phyloP scores from a whole-genome alignment of 352 stramenopile genomes.

The Blastocystis sp. region DNA sequence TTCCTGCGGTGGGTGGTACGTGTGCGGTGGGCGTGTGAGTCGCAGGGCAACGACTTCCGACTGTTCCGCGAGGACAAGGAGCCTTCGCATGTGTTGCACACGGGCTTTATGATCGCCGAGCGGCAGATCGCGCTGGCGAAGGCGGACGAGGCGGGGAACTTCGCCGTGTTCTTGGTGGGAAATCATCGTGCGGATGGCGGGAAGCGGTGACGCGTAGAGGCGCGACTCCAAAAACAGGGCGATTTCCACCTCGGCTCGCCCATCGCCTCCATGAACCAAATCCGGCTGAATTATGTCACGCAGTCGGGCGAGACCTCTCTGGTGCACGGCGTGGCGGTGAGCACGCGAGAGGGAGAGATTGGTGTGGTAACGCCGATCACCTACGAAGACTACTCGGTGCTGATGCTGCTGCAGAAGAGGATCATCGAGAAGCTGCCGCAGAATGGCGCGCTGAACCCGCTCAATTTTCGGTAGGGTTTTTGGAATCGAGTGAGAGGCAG shows the following conservation, averaged over 20 bases:
- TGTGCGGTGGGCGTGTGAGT: not conserved
- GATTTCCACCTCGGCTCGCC: slow-evolving; percentile 35
- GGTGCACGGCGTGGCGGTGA: not conserved
- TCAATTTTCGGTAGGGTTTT: slow-evolving; percentile 22
- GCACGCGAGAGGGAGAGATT: slow-evolving; percentile 26
- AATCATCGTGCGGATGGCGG: not conserved
- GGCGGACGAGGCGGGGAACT: slow-evolving; percentile 28
- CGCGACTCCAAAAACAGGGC: slow-evolving; percentile 2
- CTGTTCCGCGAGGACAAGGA: slow-evolving; percentile 6
- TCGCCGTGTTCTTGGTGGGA: slow-evolving; percentile 6
- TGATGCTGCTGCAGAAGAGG: slow-evolving; percentile 37
- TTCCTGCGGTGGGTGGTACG: slow-evolving; percentile 40
- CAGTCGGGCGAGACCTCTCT: not conserved
- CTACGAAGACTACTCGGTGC: slow-evolving; percentile 41
- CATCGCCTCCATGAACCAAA: slow-evolving; percentile 6
- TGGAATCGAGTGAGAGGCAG: not conserved
- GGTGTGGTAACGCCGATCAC: slow-evolving; percentile 8
- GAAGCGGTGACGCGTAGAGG: not conserved
- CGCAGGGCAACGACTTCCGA: slow-evolving; percentile 13
- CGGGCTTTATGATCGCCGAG: slow-evolving; percentile 6
- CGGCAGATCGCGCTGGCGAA: slow-evolving; percentile 13
- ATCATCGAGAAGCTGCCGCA: slow-evolving; percentile 48
- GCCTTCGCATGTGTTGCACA: slow-evolving; percentile 13
- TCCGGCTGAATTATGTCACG: not conserved
- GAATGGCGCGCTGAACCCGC: slow-evolving; percentile 31